Percentiles rank a stretch among this genome's conserved stretches.
Evolutionary conservation across 2,329 filamentous ascomycete genomes (phyloP).

Genomic region (Colletotrichum liaoningense): DNA sequence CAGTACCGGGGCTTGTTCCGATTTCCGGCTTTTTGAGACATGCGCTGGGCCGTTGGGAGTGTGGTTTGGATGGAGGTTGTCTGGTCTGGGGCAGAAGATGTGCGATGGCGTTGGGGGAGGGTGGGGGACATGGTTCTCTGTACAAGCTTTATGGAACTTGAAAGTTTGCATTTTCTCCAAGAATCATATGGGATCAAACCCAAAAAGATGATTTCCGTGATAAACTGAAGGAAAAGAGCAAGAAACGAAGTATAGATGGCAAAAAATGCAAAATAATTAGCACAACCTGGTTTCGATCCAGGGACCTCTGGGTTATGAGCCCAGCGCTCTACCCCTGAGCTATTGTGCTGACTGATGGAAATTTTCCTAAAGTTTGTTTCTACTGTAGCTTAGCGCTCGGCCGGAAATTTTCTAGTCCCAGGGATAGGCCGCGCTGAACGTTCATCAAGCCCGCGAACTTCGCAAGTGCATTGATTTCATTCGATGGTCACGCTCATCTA

Average conservation of each 20-base stretch:
- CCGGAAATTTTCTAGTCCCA: no score
- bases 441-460: no score
- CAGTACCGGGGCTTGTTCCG: not conserved
- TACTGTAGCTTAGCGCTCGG: fast-evolving
- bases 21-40: not conserved
- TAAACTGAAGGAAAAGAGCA: no score
- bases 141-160: no score
- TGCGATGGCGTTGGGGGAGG: not conserved
- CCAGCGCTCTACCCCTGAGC: constrained; percentile 35
- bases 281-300: constrained; percentile 34
- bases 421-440: no score
- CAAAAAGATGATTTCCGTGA: no score
- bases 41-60: not conserved
- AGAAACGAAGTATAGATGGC: no score
- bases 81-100: not conserved
- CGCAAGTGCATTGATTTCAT: no score
- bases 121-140: no score
- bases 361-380: fast-evolving
- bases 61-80: not conserved
- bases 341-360: constrained; percentile 2
- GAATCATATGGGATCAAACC: no score
- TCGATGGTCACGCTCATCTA: no score
- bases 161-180: no score
- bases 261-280: not conserved
- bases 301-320: constrained; percentile 34